phyloP scores from a whole-genome alignment of 768 basidiomycete species.

The Gloeopeniophorella convolvens region DNA sequence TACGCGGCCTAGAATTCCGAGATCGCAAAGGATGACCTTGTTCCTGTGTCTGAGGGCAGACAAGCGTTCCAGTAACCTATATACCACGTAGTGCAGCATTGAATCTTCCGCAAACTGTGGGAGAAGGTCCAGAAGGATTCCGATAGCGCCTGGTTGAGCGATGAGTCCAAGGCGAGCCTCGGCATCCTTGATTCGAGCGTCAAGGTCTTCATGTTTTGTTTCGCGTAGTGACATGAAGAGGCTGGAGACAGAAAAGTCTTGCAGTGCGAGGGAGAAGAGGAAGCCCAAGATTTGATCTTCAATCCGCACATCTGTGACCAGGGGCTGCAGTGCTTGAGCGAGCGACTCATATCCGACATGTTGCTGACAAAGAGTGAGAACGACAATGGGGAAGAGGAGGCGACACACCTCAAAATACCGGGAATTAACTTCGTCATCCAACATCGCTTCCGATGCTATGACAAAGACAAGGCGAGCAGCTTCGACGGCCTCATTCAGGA shows the following conservation, averaged over 20 bases:
- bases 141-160: constrained; percentile 52
- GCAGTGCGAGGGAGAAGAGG: constrained; percentile 58
- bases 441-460: constrained; percentile 58
- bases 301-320: constrained; percentile 42
- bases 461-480: constrained; percentile 55
- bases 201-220: constrained; percentile 36
- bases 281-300: constrained; percentile 57
- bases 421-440: constrained; percentile 47
- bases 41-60: constrained; percentile 60
- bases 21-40: constrained; percentile 55
- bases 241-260: constrained; percentile 52
- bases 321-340: constrained; percentile 47
- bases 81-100: constrained; percentile 45
- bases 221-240: constrained; percentile 46
- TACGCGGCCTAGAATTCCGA: constrained; percentile 48
- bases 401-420: constrained; percentile 59
- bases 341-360: constrained; percentile 63
- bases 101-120: constrained; percentile 31
- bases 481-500: constrained; percentile 38
- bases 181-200: constrained; percentile 38
- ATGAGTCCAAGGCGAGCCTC: constrained; percentile 41
- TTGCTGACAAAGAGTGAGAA: constrained; percentile 29
- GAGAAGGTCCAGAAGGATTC: constrained; percentile 49
- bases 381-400: neutral
- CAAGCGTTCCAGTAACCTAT: constrained; percentile 59